A percentile compares a stretch with the other conserved stretches of the same genome.
phyloP scores from a whole-genome alignment of 2,329 filamentous ascomycete genomes.

The Colletotrichum paranaense region DNA sequence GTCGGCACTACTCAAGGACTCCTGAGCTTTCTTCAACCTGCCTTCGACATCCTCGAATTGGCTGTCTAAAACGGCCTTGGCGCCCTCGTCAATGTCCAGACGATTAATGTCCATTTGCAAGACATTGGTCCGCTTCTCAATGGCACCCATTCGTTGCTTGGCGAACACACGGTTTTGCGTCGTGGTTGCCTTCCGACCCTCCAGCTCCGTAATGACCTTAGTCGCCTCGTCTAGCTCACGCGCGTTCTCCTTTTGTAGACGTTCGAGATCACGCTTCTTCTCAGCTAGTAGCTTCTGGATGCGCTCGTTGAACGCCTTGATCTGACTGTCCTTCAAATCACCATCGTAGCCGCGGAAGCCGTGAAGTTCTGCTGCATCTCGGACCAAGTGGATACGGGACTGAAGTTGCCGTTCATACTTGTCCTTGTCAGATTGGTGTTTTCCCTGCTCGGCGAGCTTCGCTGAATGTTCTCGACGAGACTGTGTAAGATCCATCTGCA shows the following conservation, averaged over 20 bases:
- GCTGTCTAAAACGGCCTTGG: slow-evolving; percentile 80
- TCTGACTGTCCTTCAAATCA: slow-evolving; percentile 78
- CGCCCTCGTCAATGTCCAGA: slow-evolving; percentile 89
- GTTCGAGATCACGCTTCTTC: slow-evolving; percentile 82
- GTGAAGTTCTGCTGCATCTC: slow-evolving; percentile 80
- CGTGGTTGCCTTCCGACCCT: slow-evolving; percentile 77
- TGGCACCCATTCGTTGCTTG: slow-evolving; percentile 76
- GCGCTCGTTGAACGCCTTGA: slow-evolving; percentile 81
- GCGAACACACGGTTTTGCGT: slow-evolving; percentile 80
- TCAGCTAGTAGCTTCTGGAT: slow-evolving; percentile 81
- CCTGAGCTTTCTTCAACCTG: slow-evolving; percentile 70
- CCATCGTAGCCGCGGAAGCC: slow-evolving; percentile 87
- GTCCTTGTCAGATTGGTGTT: slow-evolving; percentile 85
- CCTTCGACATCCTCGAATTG: slow-evolving; percentile 76
- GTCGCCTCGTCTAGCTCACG: slow-evolving; percentile 82
- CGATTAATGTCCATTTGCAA: slow-evolving; percentile 76
- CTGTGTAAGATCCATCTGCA: slow-evolving; percentile 62
- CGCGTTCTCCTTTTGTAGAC: slow-evolving; percentile 77
- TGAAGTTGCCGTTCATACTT: slow-evolving; percentile 85
- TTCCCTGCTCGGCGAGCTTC: slow-evolving; percentile 76
- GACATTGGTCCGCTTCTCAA: slow-evolving; percentile 75
- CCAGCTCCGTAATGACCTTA: slow-evolving; percentile 76
- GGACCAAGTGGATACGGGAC: slow-evolving; percentile 78
- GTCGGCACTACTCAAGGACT: slow-evolving; percentile 70
- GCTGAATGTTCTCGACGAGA: slow-evolving; percentile 59